Percentiles rank a stretch among this genome's conserved stretches.
phyloP scores from a whole-genome alignment of 139 green algal species.

The Spirogloea muscicola region DNA sequence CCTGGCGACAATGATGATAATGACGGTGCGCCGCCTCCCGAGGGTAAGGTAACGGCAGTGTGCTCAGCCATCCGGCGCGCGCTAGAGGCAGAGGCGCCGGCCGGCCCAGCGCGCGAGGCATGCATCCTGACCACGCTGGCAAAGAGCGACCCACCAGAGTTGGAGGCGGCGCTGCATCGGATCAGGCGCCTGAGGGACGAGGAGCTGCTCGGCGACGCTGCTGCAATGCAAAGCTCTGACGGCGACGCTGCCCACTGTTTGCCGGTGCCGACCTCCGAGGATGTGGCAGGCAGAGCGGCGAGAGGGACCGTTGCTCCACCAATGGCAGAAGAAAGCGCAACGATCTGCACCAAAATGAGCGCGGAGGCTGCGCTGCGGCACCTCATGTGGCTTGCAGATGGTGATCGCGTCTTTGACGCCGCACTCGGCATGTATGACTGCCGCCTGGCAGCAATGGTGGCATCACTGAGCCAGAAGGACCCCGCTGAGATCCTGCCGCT shows the following conservation, averaged over 20 bases:
- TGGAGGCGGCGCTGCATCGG: constrained; percentile 67
- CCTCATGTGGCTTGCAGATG: constrained; percentile 72
- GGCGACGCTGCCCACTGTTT: no score
- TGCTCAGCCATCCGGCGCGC: constrained; percentile 12
- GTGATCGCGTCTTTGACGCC: constrained; percentile 68
- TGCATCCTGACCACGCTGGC: constrained; percentile 44
- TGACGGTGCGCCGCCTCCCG: background rate
- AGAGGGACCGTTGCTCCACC: no score
- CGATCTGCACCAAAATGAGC: no score
- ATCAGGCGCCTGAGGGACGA: no score
- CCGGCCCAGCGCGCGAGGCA: constrained; percentile 40
- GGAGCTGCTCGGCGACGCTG: no score
- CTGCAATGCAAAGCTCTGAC: no score
- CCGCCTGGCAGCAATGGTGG: constrained; percentile 85
- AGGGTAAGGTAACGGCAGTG: constrained; percentile 16
- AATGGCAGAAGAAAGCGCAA: background rate
- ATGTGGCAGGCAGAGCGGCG: no score
- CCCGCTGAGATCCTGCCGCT: constrained; percentile 81
- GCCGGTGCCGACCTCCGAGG: no score
- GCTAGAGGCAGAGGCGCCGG: no score
- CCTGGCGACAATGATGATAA: background rate
- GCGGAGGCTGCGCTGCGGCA: constrained; percentile 73
- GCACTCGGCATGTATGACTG: constrained; percentile 86
- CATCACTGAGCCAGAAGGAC: constrained; percentile 62
- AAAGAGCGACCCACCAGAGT: constrained; percentile 50